These are phyloP conservation scores for Ramaria sp. DNA, from an alignment of 768 basidiomycete species.

Conservation along the genomic window DNA sequence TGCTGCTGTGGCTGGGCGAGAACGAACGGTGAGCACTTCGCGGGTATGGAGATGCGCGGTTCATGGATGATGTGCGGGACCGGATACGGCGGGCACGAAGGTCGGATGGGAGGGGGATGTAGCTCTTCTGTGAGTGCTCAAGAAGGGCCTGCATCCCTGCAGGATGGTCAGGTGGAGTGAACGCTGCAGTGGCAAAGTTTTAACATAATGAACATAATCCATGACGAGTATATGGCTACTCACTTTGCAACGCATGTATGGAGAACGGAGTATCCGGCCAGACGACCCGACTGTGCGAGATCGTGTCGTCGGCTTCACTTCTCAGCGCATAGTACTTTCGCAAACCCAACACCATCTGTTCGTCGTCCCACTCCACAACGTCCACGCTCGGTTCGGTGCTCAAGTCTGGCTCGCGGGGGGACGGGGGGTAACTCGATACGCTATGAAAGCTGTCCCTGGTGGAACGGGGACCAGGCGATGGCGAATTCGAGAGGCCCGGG, in stretches of 20 bases:
- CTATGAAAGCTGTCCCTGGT: conserved; percentile 16
- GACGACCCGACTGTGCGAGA: conserved; percentile 50
- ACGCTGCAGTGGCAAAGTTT: conserved; percentile 34
- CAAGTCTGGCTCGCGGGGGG: not conserved
- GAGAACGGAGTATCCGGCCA: conserved; percentile 73
- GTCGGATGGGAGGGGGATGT: conserved; percentile 64
- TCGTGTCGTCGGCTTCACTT: conserved; percentile 56
- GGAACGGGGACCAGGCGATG: conserved; percentile 9
- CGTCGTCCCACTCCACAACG: conserved; percentile 46
- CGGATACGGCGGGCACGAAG: conserved; percentile 50
- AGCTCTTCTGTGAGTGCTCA: conserved; percentile 61
- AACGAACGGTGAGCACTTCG: conserved; percentile 29
- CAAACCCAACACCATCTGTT: conserved; percentile 51
- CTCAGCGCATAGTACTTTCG: conserved; percentile 59
- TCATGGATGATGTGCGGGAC: conserved; percentile 50
- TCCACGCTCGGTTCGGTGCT: not conserved
- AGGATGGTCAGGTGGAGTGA: conserved; percentile 55
- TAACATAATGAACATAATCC: conserved; percentile 2
- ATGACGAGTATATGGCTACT: conserved; percentile 19
- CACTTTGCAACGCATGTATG: conserved; percentile 61
- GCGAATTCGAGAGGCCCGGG: conserved; percentile 23
- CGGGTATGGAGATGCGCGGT: conserved; percentile 63
- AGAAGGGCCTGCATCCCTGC: conserved; percentile 63
- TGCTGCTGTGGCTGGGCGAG: conserved; percentile 18
- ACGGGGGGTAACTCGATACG: not conserved